Conservation (phyloP, 306 rosid species). For the Vigna nakashimae region DNA sequence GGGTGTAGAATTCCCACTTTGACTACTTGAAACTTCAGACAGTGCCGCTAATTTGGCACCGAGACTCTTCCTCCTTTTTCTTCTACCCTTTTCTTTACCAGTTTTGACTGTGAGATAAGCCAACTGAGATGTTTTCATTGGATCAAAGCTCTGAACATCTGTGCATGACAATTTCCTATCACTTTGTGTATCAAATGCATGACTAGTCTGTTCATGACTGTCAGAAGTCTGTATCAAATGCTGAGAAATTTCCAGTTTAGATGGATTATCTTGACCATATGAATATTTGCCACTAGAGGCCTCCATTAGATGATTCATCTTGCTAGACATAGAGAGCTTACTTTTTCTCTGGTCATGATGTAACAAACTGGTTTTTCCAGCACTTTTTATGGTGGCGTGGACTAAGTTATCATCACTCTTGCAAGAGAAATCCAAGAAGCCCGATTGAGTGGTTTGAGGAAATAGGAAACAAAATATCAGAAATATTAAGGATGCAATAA, state of each 20-base stretch:
- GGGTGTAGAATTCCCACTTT: slow-evolving; percentile 97
- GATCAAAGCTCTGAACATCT: slow-evolving; percentile 48
- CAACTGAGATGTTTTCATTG: slow-evolving; percentile 53
- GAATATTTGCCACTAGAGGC: slow-evolving; percentile 48
- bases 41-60: slow-evolving; percentile 59
- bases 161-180: slow-evolving; percentile 48
- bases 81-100: slow-evolving; percentile 75
- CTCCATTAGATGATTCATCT: slow-evolving; percentile 54
- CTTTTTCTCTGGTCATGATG: slow-evolving; percentile 50
- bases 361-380: slow-evolving; percentile 48
- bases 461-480: slow-evolving; percentile 58
- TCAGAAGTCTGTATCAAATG: slow-evolving; percentile 46
- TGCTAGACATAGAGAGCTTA: slow-evolving; percentile 52
- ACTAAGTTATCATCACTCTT: slow-evolving; percentile 49
- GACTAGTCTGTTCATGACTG: slow-evolving; percentile 41
- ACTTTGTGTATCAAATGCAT: slow-evolving; percentile 47
- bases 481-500: slow-evolving; percentile 52
- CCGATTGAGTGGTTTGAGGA: slow-evolving; percentile 52
- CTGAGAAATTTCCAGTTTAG: slow-evolving; percentile 44
- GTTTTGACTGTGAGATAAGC: slow-evolving; percentile 68
- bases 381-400: slow-evolving; percentile 43
- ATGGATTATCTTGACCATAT: slow-evolving; percentile 42
- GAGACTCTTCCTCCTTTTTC: slow-evolving; percentile 72
- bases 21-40: slow-evolving; percentile 93
- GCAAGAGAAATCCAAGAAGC: slow-evolving; percentile 54